Conservation (phyloP, 768 basidiomycete genomes). For the Tylopilus balloui region DNA sequence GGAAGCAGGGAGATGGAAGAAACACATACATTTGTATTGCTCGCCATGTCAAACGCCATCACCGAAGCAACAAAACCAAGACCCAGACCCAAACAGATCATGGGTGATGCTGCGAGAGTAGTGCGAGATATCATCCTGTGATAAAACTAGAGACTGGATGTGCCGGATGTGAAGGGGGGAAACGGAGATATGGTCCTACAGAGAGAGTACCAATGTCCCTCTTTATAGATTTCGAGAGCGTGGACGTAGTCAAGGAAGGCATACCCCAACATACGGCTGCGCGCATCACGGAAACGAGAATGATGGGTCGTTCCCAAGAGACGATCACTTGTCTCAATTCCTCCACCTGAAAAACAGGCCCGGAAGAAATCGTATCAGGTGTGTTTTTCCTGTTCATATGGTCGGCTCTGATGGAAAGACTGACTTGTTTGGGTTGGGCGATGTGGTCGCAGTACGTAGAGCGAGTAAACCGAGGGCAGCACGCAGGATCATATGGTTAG, state of each 20-base stretch:
- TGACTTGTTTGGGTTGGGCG: neutral
- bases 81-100: conserved; percentile 15
- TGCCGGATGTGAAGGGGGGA: neutral
- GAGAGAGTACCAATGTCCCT: neutral
- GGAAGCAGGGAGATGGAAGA: neutral
- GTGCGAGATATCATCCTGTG: conserved; percentile 11
- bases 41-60: conserved; percentile 26
- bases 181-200: neutral
- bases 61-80: conserved; percentile 11
- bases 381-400: neutral
- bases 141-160: neutral
- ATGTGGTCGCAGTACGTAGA: neutral
- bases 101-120: neutral
- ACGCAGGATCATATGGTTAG: neutral
- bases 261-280: conserved; percentile 7
- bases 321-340: conserved; percentile 13
- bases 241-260: conserved; percentile 13
- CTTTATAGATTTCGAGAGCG: conserved; percentile 9
- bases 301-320: neutral
- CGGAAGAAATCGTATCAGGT: neutral
- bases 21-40: conserved; percentile 24
- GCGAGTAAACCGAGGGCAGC: neutral
- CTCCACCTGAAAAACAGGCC: conserved; percentile 6
- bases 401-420: neutral
- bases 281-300: neutral